These are phyloP conservation scores for Sordariomycetes sp. DNA, from an alignment of 2,329 filamentous ascomycete species.

Conservation along the genomic window DNA sequence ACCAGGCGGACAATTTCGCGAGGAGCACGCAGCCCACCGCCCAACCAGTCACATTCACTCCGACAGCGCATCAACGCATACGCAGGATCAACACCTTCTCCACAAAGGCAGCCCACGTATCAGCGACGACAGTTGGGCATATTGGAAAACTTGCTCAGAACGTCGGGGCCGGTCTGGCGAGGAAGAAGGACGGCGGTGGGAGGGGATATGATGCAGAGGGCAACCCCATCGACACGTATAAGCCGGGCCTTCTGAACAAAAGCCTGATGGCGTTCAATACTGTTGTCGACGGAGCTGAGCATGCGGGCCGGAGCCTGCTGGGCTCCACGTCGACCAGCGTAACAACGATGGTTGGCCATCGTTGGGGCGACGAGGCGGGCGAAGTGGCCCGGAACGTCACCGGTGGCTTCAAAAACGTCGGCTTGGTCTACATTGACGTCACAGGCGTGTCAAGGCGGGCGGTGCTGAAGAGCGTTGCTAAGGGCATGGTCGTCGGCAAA, in stretches of 20 bases:
- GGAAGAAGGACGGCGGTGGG: constrained; percentile 39
- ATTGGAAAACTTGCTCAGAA: constrained; percentile 82
- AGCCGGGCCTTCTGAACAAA: constrained; percentile 90
- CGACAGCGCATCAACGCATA: constrained; percentile 72
- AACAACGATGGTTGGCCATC: constrained; percentile 77
- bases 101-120: constrained; percentile 64
- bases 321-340: constrained; percentile 67
- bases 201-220: constrained; percentile 63
- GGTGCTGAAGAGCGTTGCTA: constrained; percentile 88
- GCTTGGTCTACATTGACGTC: constrained; percentile 93
- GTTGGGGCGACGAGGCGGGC: constrained; percentile 79
- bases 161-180: constrained; percentile 64
- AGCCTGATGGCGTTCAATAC: constrained; percentile 94
- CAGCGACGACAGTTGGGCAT: constrained; percentile 76
- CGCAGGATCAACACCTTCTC: constrained; percentile 88
- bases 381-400: constrained; percentile 65
- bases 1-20: constrained; percentile 70
- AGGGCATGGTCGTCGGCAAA: constrained; percentile 85
- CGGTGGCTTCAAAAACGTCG: constrained; percentile 89
- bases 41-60: constrained; percentile 80
- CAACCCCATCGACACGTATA: constrained; percentile 54
- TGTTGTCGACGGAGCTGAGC: constrained; percentile 84
- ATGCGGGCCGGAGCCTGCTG: constrained; percentile 71
- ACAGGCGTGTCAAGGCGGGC: constrained; percentile 83
- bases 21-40: constrained; percentile 66